Percentiles rank a stretch among this genome's conserved stretches.
Evolutionary conservation across 108 stramenopile genomes (phyloP).

Genomic region (Parietichytrium sp.): DNA sequence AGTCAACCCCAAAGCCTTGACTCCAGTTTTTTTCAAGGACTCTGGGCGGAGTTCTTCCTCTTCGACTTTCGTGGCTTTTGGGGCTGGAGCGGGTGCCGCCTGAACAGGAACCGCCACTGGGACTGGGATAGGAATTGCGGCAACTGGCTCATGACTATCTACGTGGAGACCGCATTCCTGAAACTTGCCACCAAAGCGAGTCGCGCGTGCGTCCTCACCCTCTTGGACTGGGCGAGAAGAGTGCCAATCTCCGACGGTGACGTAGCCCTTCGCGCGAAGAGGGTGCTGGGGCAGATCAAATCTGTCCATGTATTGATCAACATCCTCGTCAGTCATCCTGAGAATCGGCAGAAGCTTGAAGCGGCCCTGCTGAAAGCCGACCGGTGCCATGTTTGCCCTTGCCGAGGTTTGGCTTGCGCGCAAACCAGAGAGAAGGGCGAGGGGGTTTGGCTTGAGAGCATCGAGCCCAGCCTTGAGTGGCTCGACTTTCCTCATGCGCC

Average conservation of each 20-base stretch:
- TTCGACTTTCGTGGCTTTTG: background rate
- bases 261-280: conserved; percentile 33
- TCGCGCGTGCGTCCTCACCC: conserved; percentile 34
- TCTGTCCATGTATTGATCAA: conserved; percentile 13
- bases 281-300: conserved; percentile 3
- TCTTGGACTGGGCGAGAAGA: conserved; percentile 36
- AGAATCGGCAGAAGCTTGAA: conserved; percentile 36
- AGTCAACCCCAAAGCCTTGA: conserved; percentile 22
- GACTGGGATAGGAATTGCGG: background rate
- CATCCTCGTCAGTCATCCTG: conserved; percentile 35
- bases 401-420: conserved; percentile 18
- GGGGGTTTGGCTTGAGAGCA: conserved; percentile 17
- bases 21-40: conserved; percentile 27
- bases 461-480: conserved; percentile 25
- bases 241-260: conserved; percentile 29
- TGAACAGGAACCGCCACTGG: too few species aligned
- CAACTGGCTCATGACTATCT: conserved; percentile 1
- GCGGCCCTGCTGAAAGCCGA: conserved; percentile 36
- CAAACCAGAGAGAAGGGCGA: conserved; percentile 30
- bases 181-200: conserved; percentile 37
- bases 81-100: background rate
- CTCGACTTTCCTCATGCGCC: conserved; percentile 8
- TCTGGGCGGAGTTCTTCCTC: background rate
- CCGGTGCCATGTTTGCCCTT: background rate
- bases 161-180: conserved; percentile 38